Percentiles rank a stretch among this genome's conserved stretches.
Evolutionary conservation across 2,329 filamentous ascomycete species (phyloP).

Genomic region (Exophiala dermatitidis): DNA sequence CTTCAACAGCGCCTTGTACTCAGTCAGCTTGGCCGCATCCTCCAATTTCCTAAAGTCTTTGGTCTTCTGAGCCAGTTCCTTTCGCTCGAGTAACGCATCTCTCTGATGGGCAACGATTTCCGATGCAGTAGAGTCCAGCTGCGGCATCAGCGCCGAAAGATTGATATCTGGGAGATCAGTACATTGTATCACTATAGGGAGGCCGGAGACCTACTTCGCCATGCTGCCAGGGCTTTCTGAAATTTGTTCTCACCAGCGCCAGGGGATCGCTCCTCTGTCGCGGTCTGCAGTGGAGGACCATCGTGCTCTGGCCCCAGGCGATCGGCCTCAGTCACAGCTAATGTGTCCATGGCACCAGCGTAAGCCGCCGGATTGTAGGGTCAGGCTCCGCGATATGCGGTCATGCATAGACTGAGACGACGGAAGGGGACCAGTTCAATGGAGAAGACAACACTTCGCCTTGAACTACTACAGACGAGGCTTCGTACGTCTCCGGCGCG

Average conservation of each 20-base stretch:
- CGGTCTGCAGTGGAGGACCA: slow-evolving; percentile 27
- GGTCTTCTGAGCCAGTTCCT: slow-evolving; percentile 97
- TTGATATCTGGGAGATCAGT: slow-evolving; percentile 61
- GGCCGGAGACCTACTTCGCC: slow-evolving; percentile 64
- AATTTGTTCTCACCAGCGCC: slow-evolving; percentile 77
- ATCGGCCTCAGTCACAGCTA: slow-evolving; percentile 38
- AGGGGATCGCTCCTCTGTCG: slow-evolving; percentile 29
- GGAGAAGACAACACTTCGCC: neutral
- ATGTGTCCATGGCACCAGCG: slow-evolving; percentile 36
- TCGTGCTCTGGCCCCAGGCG: slow-evolving; percentile 30
- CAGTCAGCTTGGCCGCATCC: slow-evolving; percentile 73
- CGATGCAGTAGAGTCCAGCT: slow-evolving; percentile 85
- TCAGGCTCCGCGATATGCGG: neutral
- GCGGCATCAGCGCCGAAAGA: slow-evolving; percentile 72
- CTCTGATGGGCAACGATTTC: slow-evolving; percentile 90
- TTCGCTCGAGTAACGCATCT: slow-evolving; percentile 90
- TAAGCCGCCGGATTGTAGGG: neutral
- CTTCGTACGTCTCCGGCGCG: slow-evolving; percentile 1
- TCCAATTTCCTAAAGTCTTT: slow-evolving; percentile 96
- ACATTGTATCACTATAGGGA: neutral
- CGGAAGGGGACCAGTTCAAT: too few relatives aligned
- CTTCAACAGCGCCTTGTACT: slow-evolving; percentile 86
- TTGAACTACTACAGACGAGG: neutral
- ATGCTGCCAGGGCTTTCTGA: slow-evolving; percentile 88
- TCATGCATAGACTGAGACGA: neutral